Percentiles rank a stretch among this genome's conserved stretches.
These are phyloP conservation scores for Silene noctiflora DNA, from an alignment of 179 eudicot species.

Conservation along the genomic window DNA sequence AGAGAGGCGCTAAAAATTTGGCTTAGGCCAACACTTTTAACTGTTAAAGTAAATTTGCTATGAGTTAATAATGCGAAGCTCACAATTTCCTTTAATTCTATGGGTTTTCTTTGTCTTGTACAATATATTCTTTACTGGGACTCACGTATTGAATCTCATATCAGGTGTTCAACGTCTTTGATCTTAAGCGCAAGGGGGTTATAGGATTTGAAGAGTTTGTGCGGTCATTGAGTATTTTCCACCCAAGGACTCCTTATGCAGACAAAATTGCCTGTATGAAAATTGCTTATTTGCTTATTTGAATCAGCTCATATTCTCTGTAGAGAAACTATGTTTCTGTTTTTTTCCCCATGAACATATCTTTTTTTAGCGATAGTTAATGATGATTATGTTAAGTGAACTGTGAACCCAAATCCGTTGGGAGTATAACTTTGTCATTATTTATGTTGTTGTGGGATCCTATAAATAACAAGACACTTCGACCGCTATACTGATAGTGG, in stretches of 20 bases:
- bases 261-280: slow-evolving; percentile 65
- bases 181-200: slow-evolving; percentile 55
- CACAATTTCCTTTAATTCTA: too few species aligned
- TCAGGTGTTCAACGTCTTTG: slow-evolving; percentile 73
- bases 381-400: background rate
- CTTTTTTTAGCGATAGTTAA: too few species aligned
- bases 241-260: slow-evolving; percentile 57
- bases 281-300: background rate
- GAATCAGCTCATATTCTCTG: background rate
- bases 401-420: too few species aligned
- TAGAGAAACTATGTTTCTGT: background rate
- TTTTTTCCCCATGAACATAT: too few species aligned
- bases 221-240: slow-evolving; percentile 69
- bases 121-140: background rate
- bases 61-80: too few species aligned
- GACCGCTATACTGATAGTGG: background rate
- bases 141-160: slow-evolving; percentile 10
- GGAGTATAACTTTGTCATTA: too few species aligned
- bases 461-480: background rate
- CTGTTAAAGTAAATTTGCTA: too few species aligned
- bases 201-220: slow-evolving; percentile 83
- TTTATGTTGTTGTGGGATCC: too few species aligned
- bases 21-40: too few species aligned
- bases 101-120: too few species aligned
- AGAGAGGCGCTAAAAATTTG: too few species aligned